Evolutionary conservation across 108 stramenopile species (phyloP).

Genomic region (Fistulifera solaris): DNA sequence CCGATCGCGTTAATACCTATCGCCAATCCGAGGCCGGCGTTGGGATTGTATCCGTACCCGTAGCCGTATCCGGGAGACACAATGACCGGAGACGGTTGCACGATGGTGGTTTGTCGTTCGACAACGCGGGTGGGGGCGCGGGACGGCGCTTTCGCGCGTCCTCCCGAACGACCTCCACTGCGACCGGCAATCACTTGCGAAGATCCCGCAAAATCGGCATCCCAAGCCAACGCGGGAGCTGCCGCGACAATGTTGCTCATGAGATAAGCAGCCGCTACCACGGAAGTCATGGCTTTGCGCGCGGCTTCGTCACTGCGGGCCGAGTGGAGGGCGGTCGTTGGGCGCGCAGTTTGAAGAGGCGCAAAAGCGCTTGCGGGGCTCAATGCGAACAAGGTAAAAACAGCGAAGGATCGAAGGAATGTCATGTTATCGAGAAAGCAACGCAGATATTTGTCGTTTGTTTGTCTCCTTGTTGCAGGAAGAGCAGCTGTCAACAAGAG

Average conservation of each 20-base stretch:
- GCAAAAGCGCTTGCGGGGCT: too few species aligned
- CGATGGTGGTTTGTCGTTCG: conserved; percentile 13
- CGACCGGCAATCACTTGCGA: conserved; percentile 31
- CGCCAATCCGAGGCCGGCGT: conserved; percentile 22
- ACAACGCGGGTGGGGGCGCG: neutral
- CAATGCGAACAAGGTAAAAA: too few species aligned
- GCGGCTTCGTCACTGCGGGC: too few species aligned
- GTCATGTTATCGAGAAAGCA: too few species aligned
- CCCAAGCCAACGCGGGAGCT: conserved; percentile 18
- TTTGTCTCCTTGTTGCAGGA: too few species aligned
- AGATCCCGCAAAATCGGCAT: conserved; percentile 11
- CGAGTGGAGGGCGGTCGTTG: too few species aligned
- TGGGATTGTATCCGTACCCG: conserved; percentile 32
- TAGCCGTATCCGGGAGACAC: conserved; percentile 10
- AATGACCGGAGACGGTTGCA: conserved; percentile 21
- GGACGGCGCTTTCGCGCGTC: conserved; percentile 17
- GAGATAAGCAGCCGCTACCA: conserved; percentile 25
- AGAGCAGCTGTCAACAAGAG: too few species aligned
- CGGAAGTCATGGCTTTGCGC: too few species aligned
- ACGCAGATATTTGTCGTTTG: too few species aligned
- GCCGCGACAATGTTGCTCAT: conserved; percentile 15
- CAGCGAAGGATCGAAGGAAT: too few species aligned
- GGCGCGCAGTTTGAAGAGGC: too few species aligned
- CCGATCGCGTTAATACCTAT: conserved; percentile 28
- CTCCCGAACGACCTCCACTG: conserved; percentile 43